Percentiles rank a stretch among this genome's conserved stretches.
Conservation (phyloP, 495 filamentous ascomycete species). For the Penicillium bialowiezense region DNA sequence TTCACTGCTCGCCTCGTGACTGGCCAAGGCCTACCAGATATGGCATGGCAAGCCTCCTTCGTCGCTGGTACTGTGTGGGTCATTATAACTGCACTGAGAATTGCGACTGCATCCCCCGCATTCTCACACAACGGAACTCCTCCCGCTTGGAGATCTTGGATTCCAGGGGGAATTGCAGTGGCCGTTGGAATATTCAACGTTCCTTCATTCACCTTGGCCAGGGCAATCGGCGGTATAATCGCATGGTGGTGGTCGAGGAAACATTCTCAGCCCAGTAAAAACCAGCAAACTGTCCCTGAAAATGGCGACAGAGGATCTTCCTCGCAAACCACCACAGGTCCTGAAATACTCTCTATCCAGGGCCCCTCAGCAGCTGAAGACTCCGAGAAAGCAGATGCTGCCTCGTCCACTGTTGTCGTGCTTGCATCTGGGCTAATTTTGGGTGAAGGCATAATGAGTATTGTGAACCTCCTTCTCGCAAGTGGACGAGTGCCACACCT, state of each 20-base stretch:
- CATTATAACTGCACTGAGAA: constrained; percentile 63
- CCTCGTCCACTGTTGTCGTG: constrained; percentile 57
- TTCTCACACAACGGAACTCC: constrained; percentile 19
- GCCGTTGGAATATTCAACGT: constrained; percentile 98
- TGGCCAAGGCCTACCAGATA: constrained; percentile 79
- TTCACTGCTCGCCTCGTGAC: constrained; percentile 95
- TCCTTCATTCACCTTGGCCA: constrained; percentile 89
- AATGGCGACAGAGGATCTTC: constrained; percentile 1
- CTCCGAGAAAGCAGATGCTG: constrained; percentile 37
- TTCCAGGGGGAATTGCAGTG: constrained; percentile 94
- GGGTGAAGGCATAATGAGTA: constrained; percentile 91
- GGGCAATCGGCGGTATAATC: constrained; percentile 80
- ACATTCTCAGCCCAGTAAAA: constrained; percentile 8
- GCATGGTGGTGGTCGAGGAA: constrained; percentile 66
- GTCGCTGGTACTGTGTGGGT: constrained; percentile 70
- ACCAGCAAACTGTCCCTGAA: background rate
- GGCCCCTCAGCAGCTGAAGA: constrained; percentile 22
- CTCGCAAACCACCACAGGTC: background rate
- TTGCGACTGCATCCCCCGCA: constrained; percentile 44
- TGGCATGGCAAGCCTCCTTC: constrained; percentile 74
- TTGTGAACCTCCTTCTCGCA: constrained; percentile 82
- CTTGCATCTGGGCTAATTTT: constrained; percentile 79
- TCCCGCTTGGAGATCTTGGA: constrained; percentile 42
- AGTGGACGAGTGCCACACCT: constrained; percentile 77
- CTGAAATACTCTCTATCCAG: background rate